Evolutionary conservation across 2,329 filamentous ascomycete genomes (phyloP), one percentile per base, ranked within the genome.

Genomic region (Berkeleyomyces rouxiae): DNA sequence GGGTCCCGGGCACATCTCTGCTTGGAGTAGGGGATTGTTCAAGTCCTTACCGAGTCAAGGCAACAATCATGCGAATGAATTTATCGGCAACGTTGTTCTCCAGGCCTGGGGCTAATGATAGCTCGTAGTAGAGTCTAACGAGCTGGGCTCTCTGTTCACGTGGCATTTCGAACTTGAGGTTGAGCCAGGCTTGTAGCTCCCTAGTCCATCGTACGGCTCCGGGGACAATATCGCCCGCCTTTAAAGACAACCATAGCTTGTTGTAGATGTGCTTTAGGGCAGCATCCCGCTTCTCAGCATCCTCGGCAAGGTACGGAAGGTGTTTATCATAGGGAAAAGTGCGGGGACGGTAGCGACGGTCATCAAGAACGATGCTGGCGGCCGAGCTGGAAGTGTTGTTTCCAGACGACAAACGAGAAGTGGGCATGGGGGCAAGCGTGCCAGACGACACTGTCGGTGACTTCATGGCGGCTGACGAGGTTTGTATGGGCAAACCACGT

Each of bases 141-240:
- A 99, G 82, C 73, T 83, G 89, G 58, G 90, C 84, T 64, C 95
- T 82, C 67, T 91, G 84, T 71, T 87, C 85, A 69, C 88, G 84
- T 58, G 90, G 89, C 71, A 96, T 90, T 75, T 99, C 92, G 71
- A 99, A 99, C 78, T 99, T 99, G 74, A 99, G 83, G 61, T 87
- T 88, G 67, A 99, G 79, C 93, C 95, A 99, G 74, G 87, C 89
- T 71, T 91, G 84, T 58, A 99, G 85, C 80, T 99, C 93, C 68
- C 92, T 85, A 13, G 93, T 96, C 93, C 93, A 99, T 74, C 99
- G 92, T 65, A 96, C 79, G 37, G 92, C 93, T 42, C 93, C 93
- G 0, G 92, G 89, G 33, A 87, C 86, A 74, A 97, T 97, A 74
- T 99, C 93, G 67, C 96, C 90, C 3, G 93, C 87, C 71, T 90